These are phyloP conservation scores for Viola pubescens DNA, from an alignment of 441 rosid species.

Conservation along the genomic window DNA sequence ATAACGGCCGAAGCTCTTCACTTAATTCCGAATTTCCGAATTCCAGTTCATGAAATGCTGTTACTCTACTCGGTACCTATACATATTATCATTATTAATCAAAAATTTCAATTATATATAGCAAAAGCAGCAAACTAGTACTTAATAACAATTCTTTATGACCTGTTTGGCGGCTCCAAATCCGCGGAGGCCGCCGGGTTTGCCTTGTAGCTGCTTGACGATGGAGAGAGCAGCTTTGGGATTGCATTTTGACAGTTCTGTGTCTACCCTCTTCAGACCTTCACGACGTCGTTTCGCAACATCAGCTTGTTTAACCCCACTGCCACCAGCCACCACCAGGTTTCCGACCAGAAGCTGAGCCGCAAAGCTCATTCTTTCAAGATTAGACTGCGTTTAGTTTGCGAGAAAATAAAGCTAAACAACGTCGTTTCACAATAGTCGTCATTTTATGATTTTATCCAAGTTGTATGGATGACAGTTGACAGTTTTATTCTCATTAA, in stretches of 20 bases:
- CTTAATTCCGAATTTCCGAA: too few species aligned
- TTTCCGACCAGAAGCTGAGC: constrained; percentile 1
- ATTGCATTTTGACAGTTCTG: constrained; percentile 40
- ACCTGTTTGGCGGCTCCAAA: constrained; percentile 45
- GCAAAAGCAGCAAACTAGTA: too few species aligned
- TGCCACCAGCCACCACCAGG: background rate
- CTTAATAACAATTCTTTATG: too few species aligned
- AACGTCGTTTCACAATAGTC: background rate
- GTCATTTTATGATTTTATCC: background rate
- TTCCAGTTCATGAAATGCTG: too few species aligned
- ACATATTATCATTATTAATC: too few species aligned
- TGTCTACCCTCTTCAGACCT: constrained; percentile 30
- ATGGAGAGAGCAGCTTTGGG: constrained; percentile 28
- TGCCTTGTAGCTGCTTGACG: constrained; percentile 38
- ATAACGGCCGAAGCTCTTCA: too few species aligned
- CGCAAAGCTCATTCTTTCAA: constrained; percentile 13
- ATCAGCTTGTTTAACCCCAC: too few species aligned
- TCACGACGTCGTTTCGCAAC: constrained; percentile 25
- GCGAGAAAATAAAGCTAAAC: constrained; percentile 1
- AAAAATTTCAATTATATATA: too few species aligned
- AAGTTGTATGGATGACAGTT: constrained; percentile 9
- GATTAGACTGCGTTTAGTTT: constrained; percentile 1
- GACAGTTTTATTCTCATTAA: background rate
- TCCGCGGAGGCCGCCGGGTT: constrained; percentile 36
- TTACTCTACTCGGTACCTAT: too few species aligned